A percentile compares a stretch with the other conserved stretches of the same genome.
These are phyloP conservation scores for Astrephomene gubernaculifera DNA, from an alignment of 139 green algal species.

Conservation along the genomic window DNA sequence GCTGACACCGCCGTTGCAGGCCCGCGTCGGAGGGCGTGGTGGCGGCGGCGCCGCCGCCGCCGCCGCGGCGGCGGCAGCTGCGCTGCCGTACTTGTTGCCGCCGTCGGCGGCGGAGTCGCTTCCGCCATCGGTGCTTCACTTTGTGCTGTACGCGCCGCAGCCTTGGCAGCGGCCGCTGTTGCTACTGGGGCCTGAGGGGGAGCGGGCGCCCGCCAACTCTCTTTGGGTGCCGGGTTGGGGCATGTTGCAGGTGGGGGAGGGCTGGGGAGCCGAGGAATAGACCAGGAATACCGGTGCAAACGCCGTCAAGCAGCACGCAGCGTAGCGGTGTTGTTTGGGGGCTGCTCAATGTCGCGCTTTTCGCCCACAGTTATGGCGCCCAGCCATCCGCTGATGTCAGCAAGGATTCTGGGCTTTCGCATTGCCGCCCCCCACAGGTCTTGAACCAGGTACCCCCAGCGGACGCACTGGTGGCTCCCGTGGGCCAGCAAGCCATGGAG, in stretches of 20 bases:
- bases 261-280: too few species aligned
- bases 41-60: too few species aligned
- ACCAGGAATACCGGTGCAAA: too few species aligned
- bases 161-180: constrained; percentile 41
- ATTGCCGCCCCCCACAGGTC: background rate
- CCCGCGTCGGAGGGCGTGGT: background rate
- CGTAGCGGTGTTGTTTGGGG: too few species aligned
- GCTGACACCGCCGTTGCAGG: background rate
- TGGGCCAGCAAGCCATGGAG: background rate
- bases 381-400: too few species aligned
- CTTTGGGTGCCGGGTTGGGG: constrained; percentile 54
- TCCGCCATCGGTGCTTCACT: constrained; percentile 49
- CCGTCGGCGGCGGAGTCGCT: background rate
- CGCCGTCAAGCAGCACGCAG: too few species aligned
- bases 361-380: too few species aligned
- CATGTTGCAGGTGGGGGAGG: constrained; percentile 37
- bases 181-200: constrained; percentile 24
- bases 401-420: too few species aligned
- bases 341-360: too few species aligned
- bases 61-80: background rate
- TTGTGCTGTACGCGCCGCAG: constrained; percentile 56
- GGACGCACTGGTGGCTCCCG: background rate
- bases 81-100: constrained; percentile 15
- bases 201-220: constrained; percentile 10
- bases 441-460: constrained; percentile 12